Conservation (phyloP, 768 basidiomycete species). For the Kwoniella heveanensis region DNA sequence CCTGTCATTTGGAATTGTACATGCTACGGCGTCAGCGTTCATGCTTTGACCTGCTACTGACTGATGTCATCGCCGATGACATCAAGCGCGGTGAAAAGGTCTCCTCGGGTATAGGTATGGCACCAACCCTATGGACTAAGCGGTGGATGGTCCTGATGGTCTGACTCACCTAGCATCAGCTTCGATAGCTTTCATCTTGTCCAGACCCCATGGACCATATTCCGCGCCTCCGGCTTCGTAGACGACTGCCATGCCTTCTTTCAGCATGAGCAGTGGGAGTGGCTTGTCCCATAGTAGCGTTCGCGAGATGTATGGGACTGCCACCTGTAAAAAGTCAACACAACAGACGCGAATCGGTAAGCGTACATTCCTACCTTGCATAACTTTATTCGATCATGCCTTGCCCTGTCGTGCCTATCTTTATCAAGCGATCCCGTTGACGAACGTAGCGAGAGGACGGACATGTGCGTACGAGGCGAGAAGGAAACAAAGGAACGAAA, state of each 20-base stretch:
- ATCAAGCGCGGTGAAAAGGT: too few relatives aligned
- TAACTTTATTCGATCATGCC: too few relatives aligned
- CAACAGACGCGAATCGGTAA: neutral
- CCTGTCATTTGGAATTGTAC: conserved; percentile 53
- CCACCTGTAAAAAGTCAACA: conserved; percentile 61
- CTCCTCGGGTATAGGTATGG: too few relatives aligned
- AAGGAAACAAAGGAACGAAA: neutral
- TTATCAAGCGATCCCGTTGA: too few relatives aligned
- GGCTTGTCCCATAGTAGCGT: conserved; percentile 64
- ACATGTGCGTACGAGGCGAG: neutral
- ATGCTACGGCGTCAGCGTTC: too few relatives aligned
- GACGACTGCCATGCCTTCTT: conserved; percentile 71
- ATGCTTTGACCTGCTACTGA: too few relatives aligned
- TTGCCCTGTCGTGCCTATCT: too few relatives aligned
- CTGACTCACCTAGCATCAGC: conserved; percentile 66
- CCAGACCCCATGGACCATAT: conserved; percentile 71
- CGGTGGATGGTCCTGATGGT: neutral
- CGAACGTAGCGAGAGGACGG: too few relatives aligned
- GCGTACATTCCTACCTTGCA: neutral
- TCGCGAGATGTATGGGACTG: conserved; percentile 65
- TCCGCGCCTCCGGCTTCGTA: conserved; percentile 79
- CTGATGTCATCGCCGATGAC: too few relatives aligned
- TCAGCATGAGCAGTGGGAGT: conserved; percentile 73
- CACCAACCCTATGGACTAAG: too few relatives aligned
- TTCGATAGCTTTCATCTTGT: conserved; percentile 66